Evolutionary conservation across 306 rosid species (phyloP).

Genomic region (Lupinus albus): DNA sequence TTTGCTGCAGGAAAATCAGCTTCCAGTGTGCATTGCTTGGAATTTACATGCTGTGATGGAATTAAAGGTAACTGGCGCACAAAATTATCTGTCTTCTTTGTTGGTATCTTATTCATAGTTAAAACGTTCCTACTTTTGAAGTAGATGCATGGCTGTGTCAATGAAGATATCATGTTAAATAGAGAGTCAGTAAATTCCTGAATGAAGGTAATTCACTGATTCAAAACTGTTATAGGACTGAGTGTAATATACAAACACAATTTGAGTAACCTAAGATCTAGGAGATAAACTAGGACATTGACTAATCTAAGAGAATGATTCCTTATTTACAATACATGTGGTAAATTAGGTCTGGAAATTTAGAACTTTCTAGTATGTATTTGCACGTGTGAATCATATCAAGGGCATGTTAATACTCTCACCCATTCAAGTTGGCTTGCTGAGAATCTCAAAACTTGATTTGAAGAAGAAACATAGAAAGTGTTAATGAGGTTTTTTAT

Average conservation of each 20-base stretch:
- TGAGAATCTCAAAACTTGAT: too few relatives aligned
- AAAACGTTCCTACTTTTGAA: conserved; percentile 32
- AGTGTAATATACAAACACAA: not conserved
- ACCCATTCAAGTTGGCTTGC: too few relatives aligned
- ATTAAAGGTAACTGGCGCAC: not conserved
- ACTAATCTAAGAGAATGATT: conserved; percentile 29
- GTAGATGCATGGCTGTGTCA: conserved; percentile 33
- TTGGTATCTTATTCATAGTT: conserved; percentile 24
- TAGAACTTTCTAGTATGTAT: not conserved
- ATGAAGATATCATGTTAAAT: conserved; percentile 42
- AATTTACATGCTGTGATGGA: conserved; percentile 11
- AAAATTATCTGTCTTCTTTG: conserved; percentile 34
- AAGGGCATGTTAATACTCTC: not conserved
- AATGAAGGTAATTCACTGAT: conserved; percentile 3
- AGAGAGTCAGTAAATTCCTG: not conserved
- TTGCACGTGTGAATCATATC: not conserved
- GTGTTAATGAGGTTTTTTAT: too few relatives aligned
- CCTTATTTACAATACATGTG: conserved; percentile 9
- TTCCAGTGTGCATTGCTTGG: conserved; percentile 16
- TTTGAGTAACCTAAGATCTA: conserved; percentile 23
- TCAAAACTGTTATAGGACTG: conserved; percentile 4
- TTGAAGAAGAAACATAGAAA: too few relatives aligned
- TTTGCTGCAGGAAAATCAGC: conserved; percentile 12
- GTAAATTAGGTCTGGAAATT: not conserved
- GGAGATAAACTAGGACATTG: conserved; percentile 42